Evolutionary conservation across 192 early-diverging fungal genomes (phyloP), one percentile per base, ranked within the genome.

Genomic region (Backusella mclennaniae): DNA sequence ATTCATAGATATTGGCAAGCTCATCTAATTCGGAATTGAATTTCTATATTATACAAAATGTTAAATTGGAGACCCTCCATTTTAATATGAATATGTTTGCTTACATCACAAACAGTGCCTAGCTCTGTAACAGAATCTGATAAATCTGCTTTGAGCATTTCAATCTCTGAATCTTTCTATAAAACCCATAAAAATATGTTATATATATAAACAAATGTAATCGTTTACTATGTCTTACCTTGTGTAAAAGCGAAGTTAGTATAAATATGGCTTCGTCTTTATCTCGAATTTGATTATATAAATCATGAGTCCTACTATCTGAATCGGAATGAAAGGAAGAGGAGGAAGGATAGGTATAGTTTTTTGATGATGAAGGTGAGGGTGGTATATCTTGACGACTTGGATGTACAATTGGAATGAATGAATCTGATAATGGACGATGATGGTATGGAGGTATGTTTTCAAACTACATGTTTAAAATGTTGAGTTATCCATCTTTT

Each of bases 101-200:
- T 69, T 69, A 69, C 68, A 69, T 69, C 68, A 38, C 68, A 69
- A 23, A 69, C 68, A 23, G 36, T 41, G n/a, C 68, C 68, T 41
- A 69, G 9, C 39, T 69, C 68, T 5, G 68, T 19, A 39, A 69
- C 68, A 11, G 68, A 69, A 69, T 69, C 68, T 23, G 35, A 35
- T 36, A 69, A 69, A 41, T 69, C 68, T 14, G 68, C 68, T 21
- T 69, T 69, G 2, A 69, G 21, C 21, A 69, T 39, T 12, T 69
- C 68, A 12, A 69, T 69, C n/a, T 69, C 68, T 69, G 35, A 35
- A 21, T 69, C 68, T 69, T 41, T 69, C 38, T 63, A 29, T 63
- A 26, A 63, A 14, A 3, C 33, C 33, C 33, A 33, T 3, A 33
- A 33, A 33, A 33, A 1, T 53, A 11, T 39, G 1, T 39, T 39